Conservation (phyloP, 2,329 filamentous ascomycete species). For the Paracorniculantispora psalliotae region DNA sequence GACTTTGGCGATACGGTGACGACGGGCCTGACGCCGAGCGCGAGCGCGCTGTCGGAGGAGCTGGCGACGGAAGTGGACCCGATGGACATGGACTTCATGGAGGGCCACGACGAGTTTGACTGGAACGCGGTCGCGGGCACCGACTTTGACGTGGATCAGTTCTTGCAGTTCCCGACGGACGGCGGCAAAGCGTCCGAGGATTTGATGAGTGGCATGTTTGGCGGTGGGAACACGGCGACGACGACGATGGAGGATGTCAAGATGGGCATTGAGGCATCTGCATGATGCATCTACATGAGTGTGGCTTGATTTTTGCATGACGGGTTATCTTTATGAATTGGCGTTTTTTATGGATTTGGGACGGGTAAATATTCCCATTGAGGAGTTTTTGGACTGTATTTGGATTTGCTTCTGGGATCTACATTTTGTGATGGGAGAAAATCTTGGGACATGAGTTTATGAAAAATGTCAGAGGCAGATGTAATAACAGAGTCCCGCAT, state of each 20-base stretch:
- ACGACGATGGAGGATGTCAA: conserved; percentile 7
- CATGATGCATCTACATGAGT: too few species aligned
- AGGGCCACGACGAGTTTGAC: conserved; percentile 46
- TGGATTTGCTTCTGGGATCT: neutral
- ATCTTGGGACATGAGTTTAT: neutral
- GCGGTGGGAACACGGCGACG: neutral
- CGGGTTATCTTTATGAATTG: neutral
- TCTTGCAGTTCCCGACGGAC: conserved; percentile 53
- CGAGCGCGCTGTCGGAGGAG: conserved; percentile 40
- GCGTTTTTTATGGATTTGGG: neutral
- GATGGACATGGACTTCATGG: conserved; percentile 43
- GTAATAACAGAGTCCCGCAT: neutral
- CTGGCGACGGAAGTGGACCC: conserved; percentile 29
- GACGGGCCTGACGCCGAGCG: conserved; percentile 39
- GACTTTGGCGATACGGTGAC: conserved; percentile 38
- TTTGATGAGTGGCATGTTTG: conserved; percentile 31
- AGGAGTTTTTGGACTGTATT: neutral
- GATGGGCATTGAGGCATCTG: conserved; percentile 12
- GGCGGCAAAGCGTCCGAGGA: conserved; percentile 34
- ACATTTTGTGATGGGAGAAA: neutral
- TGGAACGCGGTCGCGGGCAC: conserved; percentile 49
- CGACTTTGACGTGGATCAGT: conserved; percentile 55
- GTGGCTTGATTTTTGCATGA: too few species aligned
- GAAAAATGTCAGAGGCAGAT: neutral
- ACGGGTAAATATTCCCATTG: neutral